Evolutionary conservation across 2,329 filamentous ascomycete genomes (phyloP).

Genomic region (Metarhizium robertsii): DNA sequence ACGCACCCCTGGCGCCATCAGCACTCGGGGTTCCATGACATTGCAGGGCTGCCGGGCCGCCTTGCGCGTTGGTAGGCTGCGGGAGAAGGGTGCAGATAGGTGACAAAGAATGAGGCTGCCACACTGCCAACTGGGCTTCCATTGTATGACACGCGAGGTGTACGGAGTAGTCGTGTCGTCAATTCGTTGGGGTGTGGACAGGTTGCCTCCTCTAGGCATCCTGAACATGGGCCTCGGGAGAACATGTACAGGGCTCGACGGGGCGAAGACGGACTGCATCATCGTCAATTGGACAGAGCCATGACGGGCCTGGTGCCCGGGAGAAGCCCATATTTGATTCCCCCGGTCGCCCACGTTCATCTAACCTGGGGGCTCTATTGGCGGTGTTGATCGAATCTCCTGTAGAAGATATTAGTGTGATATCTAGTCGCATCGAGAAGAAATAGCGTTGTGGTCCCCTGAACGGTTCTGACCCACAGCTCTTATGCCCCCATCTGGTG

Average conservation of each 20-base stretch:
- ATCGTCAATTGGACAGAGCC: no score
- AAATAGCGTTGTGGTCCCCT: not conserved
- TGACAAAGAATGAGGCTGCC: conserved; percentile 1
- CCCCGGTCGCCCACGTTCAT: conserved; percentile 4
- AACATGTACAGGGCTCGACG: no score
- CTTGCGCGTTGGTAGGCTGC: not conserved
- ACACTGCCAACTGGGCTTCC: not conserved
- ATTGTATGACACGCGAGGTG: not conserved
- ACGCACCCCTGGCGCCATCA: conserved; percentile 1
- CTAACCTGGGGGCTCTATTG: conserved; percentile 3
- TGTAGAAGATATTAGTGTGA: not conserved
- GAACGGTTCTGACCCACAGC: not conserved
- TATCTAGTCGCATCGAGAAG: not conserved
- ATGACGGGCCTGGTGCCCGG: no score
- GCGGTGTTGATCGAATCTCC: not conserved
- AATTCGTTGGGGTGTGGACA: no score
- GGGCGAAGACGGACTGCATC: no score
- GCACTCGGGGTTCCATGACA: not conserved
- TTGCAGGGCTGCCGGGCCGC: not conserved
- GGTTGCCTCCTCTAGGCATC: no score
- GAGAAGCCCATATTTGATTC: not conserved
- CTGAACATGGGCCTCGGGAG: no score
- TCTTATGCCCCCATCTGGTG: not conserved
- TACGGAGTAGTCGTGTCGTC: no score
- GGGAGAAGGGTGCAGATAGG: not conserved